A percentile compares a stretch with the other conserved stretches of the same genome.
Conservation (phyloP, 179 eudicot genomes). For the Patellifolia procumbens region DNA sequence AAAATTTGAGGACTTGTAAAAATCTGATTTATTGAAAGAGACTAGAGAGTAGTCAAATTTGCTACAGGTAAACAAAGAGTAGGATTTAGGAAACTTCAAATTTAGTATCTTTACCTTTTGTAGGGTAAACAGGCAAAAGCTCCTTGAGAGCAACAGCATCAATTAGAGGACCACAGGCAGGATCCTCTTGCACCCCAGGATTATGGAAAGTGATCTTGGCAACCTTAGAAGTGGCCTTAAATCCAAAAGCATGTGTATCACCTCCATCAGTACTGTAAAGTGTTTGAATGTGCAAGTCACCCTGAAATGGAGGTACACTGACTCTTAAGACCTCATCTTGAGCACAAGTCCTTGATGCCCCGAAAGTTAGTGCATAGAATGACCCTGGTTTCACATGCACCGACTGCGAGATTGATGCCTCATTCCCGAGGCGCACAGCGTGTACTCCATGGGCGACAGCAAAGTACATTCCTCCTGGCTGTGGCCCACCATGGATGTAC, state of each 20-base stretch:
- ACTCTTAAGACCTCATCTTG: slow-evolving; percentile 84
- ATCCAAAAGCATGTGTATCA: slow-evolving; percentile 77
- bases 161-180: slow-evolving; percentile 85
- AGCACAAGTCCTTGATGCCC: slow-evolving; percentile 88
- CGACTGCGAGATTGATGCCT: slow-evolving; percentile 67
- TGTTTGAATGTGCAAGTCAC: slow-evolving; percentile 83
- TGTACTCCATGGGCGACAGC: slow-evolving; percentile 77
- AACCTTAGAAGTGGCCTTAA: slow-evolving; percentile 48
- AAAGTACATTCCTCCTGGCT: slow-evolving; percentile 88
- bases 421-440: slow-evolving; percentile 86
- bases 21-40: too few species aligned
- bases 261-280: slow-evolving; percentile 77
- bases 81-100: not conserved
- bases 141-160: slow-evolving; percentile 91
- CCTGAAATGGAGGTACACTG: slow-evolving; percentile 60
- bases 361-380: slow-evolving; percentile 68
- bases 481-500: slow-evolving; percentile 82
- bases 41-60: not conserved
- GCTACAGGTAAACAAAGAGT: not conserved
- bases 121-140: slow-evolving; percentile 50
- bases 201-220: slow-evolving; percentile 62
- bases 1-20: too few species aligned
- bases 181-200: slow-evolving; percentile 86
- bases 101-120: slow-evolving; percentile 37
- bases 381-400: slow-evolving; percentile 63